phyloP scores from a whole-genome alignment of 331 rosid species.

The Rosa hybrid region DNA sequence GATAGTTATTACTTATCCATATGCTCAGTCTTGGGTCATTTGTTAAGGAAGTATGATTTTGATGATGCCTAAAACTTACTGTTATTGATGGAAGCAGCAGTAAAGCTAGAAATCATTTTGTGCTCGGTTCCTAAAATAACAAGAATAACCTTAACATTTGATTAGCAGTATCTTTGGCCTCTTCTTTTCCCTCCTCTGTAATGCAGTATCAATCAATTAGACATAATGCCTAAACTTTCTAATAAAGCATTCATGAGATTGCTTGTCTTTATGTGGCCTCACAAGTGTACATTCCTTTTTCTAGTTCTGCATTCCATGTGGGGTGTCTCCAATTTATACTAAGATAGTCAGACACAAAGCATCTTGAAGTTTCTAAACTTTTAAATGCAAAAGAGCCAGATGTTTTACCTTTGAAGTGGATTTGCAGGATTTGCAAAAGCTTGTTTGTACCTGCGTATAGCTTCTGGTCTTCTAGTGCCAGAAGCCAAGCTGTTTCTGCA shows the following conservation, averaged over 20 bases:
- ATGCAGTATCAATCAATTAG: no score
- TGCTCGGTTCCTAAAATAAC: no score
- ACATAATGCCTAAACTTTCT: no score
- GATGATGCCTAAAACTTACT: no score
- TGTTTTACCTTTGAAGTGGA: slow-evolving; percentile 27
- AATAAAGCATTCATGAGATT: slow-evolving; percentile 49
- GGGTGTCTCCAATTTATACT: slow-evolving; percentile 26
- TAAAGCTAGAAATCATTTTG: no score
- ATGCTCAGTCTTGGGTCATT: no score
- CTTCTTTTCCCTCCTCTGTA: no score
- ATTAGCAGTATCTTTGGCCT: no score
- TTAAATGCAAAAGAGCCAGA: slow-evolving; percentile 16
- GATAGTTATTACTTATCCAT: no score
- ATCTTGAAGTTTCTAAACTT: slow-evolving; percentile 13
- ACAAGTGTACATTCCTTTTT: slow-evolving; percentile 51
- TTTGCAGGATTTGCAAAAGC: slow-evolving; percentile 36
- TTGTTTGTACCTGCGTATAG: slow-evolving; percentile 35
- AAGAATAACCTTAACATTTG: no score
- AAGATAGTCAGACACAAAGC: slow-evolving; percentile 20
- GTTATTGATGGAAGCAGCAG: no score
- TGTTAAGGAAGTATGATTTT: no score
- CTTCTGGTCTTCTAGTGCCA: slow-evolving; percentile 17
- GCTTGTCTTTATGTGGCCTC: slow-evolving; percentile 42
- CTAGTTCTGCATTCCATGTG: slow-evolving; percentile 21
- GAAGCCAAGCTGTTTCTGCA: slow-evolving; percentile 28